Evolutionary conservation across 177 flowering plant species (phyloP).

Genomic region (Vitis hybrid): DNA sequence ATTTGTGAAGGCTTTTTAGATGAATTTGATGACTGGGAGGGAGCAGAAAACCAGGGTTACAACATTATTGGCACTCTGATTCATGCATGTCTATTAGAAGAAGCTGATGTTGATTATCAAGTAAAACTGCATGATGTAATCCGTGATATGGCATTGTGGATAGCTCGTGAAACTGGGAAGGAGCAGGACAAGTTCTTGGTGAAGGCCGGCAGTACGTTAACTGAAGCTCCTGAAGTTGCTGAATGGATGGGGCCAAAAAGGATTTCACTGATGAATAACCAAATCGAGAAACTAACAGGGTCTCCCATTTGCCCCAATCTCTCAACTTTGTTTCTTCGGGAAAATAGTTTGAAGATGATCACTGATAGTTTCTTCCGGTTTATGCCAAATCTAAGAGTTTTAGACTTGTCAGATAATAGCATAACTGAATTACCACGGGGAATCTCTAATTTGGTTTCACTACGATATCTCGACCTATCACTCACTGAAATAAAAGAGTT

Average conservation of each 20-base stretch:
- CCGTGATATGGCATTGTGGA: too few relatives aligned
- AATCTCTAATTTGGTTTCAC: neutral
- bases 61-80: too few relatives aligned
- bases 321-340: constrained; percentile 6
- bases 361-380: neutral
- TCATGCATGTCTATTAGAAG: too few relatives aligned
- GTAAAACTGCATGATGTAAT: too few relatives aligned
- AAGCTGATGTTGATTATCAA: rapidly evolving
- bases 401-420: constrained; percentile 10
- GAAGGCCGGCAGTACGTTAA: neutral
- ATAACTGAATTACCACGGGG: constrained; percentile 9
- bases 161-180: too few relatives aligned
- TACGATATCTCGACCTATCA: constrained; percentile 18
- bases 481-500: neutral
- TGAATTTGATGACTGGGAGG: too few relatives aligned
- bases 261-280: constrained; percentile 9
- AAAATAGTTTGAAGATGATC: constrained; percentile 4
- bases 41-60: too few relatives aligned
- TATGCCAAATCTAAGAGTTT: constrained; percentile 18
- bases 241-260: neutral
- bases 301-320: constrained; percentile 5
- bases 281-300: neutral
- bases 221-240: neutral
- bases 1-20: too few relatives aligned
- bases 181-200: neutral